Evolutionary conservation across 2,329 filamentous ascomycete species (phyloP), one percentile per base, ranked within the genome.

Genomic region (Emmonsia crescens): DNA sequence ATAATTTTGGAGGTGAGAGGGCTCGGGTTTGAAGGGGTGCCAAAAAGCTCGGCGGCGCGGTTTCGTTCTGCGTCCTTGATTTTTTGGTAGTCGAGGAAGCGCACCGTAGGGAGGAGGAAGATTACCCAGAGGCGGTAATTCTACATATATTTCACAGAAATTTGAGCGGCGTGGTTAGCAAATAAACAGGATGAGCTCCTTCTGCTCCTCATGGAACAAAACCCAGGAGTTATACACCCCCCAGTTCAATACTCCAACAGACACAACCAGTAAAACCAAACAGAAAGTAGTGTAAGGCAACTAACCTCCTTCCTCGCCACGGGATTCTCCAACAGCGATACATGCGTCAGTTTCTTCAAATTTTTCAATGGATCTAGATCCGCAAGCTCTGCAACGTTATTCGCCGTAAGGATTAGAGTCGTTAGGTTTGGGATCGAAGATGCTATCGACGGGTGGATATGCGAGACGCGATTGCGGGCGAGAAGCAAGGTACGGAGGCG

Each of bases 81-180:
- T 76, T 96, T 96, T 68, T 85, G 82, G 73, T 91, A 96, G 76
- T 99, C 94, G 57, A 99, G 82, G 76, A 96, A 97, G 52, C 93
- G 87, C 51, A 99, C 85, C 4, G 82, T 83, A 0, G 91, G 91
- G 72, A 89, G 90, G 65, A 87, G 85, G 88, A 89, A 96, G 64
- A 99, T 83, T 33, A 96, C 79, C 88, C 90, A 99, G 74, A 88
- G 88, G 60, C 94, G 88, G 78, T 97, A 99, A 76, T 96, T 80
- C 91, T 96, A 5, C 19, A 33, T 29, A 19, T 38, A 3, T 44
- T 9, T 49, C 49, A 29, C 16, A 14, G 21, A 14, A 21, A 16
- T 40, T 40, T 21, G 14, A 44, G 8, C 9, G 21, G 49, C 8
- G 19, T 55, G 48, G 49, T 29, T 51, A 44, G 55, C 24, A n/a